phyloP scores from a whole-genome alignment of 2,329 filamentous ascomycete genomes.

The Trichoderma cornu-damae region DNA sequence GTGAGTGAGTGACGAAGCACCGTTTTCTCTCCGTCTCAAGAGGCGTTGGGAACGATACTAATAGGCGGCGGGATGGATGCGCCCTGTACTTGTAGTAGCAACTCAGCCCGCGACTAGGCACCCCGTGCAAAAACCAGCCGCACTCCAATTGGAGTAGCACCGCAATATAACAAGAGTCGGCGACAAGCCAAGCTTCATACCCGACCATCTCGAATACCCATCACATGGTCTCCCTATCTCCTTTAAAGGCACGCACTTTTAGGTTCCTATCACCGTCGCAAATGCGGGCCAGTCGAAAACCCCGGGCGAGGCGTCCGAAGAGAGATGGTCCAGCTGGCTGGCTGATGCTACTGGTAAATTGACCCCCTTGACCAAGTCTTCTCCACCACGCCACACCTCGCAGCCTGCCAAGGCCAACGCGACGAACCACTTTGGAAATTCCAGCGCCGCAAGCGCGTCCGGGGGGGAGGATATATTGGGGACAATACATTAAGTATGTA shows the following conservation, averaged over 20 bases:
- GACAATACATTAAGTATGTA: no score
- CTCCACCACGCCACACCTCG: slow-evolving; percentile 4
- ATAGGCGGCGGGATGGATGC: slow-evolving; percentile 10
- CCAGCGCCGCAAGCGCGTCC: slow-evolving; percentile 12
- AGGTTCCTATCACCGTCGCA: slow-evolving; percentile 6
- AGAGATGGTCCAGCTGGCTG: neutral
- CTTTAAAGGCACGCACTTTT: neutral
- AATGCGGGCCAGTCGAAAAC: neutral
- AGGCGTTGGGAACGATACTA: neutral
- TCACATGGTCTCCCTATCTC: slow-evolving; percentile 7
- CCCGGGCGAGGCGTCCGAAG: neutral
- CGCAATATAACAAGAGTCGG: slow-evolving; percentile 7
- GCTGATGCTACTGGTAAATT: neutral
- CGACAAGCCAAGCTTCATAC: neutral
- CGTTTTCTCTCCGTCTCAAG: slow-evolving; percentile 1
- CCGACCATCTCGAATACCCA: neutral
- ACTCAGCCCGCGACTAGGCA: neutral
- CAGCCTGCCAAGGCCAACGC: neutral
- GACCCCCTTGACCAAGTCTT: neutral
- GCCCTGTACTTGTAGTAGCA: slow-evolving; percentile 11
- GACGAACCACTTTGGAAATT: slow-evolving; percentile 4
- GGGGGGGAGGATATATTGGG: slow-evolving; percentile 6
- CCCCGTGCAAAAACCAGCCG: neutral
- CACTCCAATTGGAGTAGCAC: neutral
- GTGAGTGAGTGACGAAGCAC: slow-evolving; percentile 4